Conservation (phyloP, 352 stramenopile genomes). For the Pythium brachiatum region DNA sequence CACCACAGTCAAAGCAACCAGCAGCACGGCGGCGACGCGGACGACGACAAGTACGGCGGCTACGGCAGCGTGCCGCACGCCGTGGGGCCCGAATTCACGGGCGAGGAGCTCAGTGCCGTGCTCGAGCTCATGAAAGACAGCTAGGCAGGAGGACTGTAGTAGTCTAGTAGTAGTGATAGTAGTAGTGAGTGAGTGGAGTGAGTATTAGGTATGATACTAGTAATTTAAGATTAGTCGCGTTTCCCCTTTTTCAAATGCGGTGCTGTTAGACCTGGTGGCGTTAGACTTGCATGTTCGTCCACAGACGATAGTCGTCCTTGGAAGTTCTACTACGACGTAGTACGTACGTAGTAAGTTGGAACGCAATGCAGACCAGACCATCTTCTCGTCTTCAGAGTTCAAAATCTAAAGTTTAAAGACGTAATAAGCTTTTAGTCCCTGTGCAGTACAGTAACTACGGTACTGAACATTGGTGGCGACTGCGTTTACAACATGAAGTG, state of each 20-base stretch:
- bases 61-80: constrained; percentile 50
- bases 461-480: too few species aligned
- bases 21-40: constrained; percentile 15
- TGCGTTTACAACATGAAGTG: background rate
- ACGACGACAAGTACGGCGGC: constrained; percentile 31
- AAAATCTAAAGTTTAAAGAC: too few species aligned
- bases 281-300: background rate
- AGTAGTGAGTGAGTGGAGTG: background rate
- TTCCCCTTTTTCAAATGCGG: background rate
- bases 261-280: too few species aligned
- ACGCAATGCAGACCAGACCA: too few species aligned
- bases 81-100: constrained; percentile 48
- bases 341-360: too few species aligned
- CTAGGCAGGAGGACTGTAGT: background rate
- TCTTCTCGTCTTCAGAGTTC: too few species aligned
- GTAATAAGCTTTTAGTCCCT: too few species aligned
- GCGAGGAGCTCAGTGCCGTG: constrained; percentile 73
- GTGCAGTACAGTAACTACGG: background rate
- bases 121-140: constrained; percentile 76
- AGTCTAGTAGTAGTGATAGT: background rate
- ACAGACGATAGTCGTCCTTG: background rate
- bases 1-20: constrained; percentile 26
- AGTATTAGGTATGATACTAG: constrained; percentile 2
- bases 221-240: background rate
- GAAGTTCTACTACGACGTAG: too few species aligned